These are phyloP conservation scores for Ormosia emarginata DNA, from an alignment of 306 rosid species.

Conservation along the genomic window DNA sequence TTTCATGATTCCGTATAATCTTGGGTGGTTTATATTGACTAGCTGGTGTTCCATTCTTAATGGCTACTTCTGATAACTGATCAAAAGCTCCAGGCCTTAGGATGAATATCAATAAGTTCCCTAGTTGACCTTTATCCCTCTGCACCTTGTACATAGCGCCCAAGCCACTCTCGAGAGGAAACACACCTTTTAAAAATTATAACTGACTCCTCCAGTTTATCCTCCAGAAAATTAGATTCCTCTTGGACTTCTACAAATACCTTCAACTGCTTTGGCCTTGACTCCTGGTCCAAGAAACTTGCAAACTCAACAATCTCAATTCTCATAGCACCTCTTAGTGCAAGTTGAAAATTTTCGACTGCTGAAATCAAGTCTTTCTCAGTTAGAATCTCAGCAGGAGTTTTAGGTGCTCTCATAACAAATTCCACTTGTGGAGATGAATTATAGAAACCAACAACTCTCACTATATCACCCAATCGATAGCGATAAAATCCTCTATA, in stretches of 20 bases:
- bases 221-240: slow-evolving; percentile 26
- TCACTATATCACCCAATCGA: slow-evolving; percentile 61
- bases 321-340: slow-evolving; percentile 26
- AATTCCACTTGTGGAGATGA: slow-evolving; percentile 53
- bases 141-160: slow-evolving; percentile 58
- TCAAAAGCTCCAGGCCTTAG: slow-evolving; percentile 51
- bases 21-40: slow-evolving; percentile 68
- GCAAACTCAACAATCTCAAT: slow-evolving; percentile 53
- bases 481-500: slow-evolving; percentile 59
- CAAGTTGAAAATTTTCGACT: slow-evolving; percentile 39
- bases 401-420: slow-evolving; percentile 64
- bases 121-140: slow-evolving; percentile 41
- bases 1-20: slow-evolving; percentile 50
- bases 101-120: slow-evolving; percentile 35
- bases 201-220: slow-evolving; percentile 30
- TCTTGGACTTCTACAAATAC: slow-evolving; percentile 48
- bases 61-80: slow-evolving; percentile 37
- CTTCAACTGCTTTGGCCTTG: slow-evolving; percentile 42
- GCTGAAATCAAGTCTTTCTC: slow-evolving; percentile 57
- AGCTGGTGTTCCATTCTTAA: slow-evolving; percentile 57
- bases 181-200: slow-evolving; percentile 30
- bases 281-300: slow-evolving; percentile 43
- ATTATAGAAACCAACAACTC: slow-evolving; percentile 55
- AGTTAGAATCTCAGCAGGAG: slow-evolving; percentile 42
- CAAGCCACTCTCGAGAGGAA: slow-evolving; percentile 45